Evolutionary conservation across 2,329 filamentous ascomycete species (phyloP).

Genomic region (Apiospora sp.): DNA sequence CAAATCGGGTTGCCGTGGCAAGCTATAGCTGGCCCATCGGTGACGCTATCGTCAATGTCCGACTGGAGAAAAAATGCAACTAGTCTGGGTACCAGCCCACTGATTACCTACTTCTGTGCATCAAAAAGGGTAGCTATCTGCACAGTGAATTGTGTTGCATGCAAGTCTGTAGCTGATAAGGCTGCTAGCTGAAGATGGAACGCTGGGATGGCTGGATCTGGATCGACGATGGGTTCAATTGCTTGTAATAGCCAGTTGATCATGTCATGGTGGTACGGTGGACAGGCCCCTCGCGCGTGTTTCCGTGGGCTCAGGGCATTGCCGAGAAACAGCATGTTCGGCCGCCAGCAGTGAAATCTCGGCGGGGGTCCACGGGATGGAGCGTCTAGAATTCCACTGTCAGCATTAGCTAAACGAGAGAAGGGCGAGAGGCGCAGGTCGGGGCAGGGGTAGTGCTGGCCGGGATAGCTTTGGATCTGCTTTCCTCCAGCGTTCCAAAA

Average conservation of each 20-base stretch:
- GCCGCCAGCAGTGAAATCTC: not conserved
- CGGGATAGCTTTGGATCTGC: not conserved
- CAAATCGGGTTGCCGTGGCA: constrained; percentile 1
- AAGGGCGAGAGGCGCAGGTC: not conserved
- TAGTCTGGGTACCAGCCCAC: not conserved
- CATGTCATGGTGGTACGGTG: constrained; percentile 18
- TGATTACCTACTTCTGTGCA: not conserved
- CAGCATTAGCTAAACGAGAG: not conserved
- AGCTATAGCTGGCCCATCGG: constrained; percentile 2
- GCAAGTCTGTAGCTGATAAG: constrained; percentile 11
- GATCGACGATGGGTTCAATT: constrained; percentile 20
- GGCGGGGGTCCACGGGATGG: constrained; percentile 10
- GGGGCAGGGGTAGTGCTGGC: not conserved
- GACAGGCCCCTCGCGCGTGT: not conserved
- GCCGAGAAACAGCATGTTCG: not conserved
- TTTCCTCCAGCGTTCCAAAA: constrained; percentile 14
- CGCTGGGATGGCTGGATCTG: constrained; percentile 9
- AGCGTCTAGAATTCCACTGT: constrained; percentile 13
- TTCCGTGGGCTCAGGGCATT: constrained; percentile 11
- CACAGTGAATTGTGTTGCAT: not conserved
- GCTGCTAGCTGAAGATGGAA: constrained; percentile 10
- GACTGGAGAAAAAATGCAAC: constrained; percentile 6
- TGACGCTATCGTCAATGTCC: constrained; percentile 14
- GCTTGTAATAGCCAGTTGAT: constrained; percentile 13
- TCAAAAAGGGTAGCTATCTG: not conserved